Percentiles rank a stretch among this genome's conserved stretches.
Conservation (phyloP, 345 rosid species). For the Euphorbia pulcherrima region DNA sequence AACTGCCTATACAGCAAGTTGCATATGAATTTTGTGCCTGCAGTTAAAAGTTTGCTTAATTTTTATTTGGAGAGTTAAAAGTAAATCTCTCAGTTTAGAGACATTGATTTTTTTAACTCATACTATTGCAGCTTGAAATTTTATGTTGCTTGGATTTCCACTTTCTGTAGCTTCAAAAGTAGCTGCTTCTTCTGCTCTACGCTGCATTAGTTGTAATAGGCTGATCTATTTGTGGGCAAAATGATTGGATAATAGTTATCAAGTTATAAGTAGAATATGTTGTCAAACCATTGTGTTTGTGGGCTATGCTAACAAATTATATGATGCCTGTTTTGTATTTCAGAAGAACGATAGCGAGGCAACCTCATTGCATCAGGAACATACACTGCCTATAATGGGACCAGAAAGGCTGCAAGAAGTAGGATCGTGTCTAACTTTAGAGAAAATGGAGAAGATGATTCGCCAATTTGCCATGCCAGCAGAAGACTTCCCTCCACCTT, state of each 20-base stretch:
- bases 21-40: neutral
- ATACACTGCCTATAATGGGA: constrained; percentile 94
- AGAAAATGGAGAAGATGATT: constrained; percentile 89
- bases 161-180: too few relatives aligned
- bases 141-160: constrained; percentile 5
- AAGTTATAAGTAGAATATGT: neutral
- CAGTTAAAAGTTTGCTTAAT: neutral
- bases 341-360: constrained; percentile 70
- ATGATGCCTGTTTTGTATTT: constrained; percentile 6
- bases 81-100: neutral
- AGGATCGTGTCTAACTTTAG: constrained; percentile 74
- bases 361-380: constrained; percentile 74
- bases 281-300: neutral
- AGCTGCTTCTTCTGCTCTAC: neutral
- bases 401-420: constrained; percentile 96
- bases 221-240: neutral
- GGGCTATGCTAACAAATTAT: constrained; percentile 3
- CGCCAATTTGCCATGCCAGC: constrained; percentile 97
- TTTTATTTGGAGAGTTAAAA: neutral
- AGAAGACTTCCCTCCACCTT: constrained; percentile 93
- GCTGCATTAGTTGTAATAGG: neutral
- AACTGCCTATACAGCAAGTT: neutral
- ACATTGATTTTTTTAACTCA: neutral
- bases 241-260: neutral
- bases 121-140: neutral